Evolutionary conservation across 1,284 basidiomycete genomes (phyloP), one percentile per base, ranked within the genome.

Genomic region (Cutaneotrichosporon sp.): DNA sequence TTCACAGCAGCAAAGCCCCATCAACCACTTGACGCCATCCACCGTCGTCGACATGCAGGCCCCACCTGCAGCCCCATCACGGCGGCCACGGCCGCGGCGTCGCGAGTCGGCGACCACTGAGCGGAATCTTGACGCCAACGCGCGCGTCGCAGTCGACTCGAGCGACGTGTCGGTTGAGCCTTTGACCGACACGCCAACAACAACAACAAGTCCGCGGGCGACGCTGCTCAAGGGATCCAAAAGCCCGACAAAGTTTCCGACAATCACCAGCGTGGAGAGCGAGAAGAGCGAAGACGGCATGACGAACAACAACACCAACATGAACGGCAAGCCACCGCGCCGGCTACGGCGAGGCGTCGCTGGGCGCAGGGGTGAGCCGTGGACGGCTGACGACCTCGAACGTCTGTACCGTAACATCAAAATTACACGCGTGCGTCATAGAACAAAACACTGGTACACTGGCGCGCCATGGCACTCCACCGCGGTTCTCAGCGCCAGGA

Each of bases 391-490:
- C 33, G 49, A 43, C 18, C 49, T 50, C 22, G 49, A 50, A 34
- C 33, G 41, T 5, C 49, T 50, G 21, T 50, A 50, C 34, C 49
- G 49, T 12, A 42, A 40, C 8, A 40, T 50, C 34, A 48, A 48
- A 37, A 35, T 48, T 15, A 48, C 46, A 13, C 36, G 46, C 22
- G 46, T 48, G 23, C 4, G 46, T 30, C 23, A 10, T 10, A 13
- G 9, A 9, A 21, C 39, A 8, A 21, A 21, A 23, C 13, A 38
- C n/a, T n/a, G n/a, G n/a, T n/a, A 3, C 34, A n/a, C 15, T n/a
- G 36, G 14, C 4, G 8, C 15, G 17, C 36, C 15, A 7, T 5
- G 17, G 36, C 36, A n/a, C 15, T 18, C 36, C 36, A 5, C 13
- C 8, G 15, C 8, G 8, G 36, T 38, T 37, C 17, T 38, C 17